Percentiles rank a stretch among this genome's conserved stretches.
Evolutionary conservation across 495 filamentous ascomycete species (phyloP).

Genomic region (Thozetella sp.): DNA sequence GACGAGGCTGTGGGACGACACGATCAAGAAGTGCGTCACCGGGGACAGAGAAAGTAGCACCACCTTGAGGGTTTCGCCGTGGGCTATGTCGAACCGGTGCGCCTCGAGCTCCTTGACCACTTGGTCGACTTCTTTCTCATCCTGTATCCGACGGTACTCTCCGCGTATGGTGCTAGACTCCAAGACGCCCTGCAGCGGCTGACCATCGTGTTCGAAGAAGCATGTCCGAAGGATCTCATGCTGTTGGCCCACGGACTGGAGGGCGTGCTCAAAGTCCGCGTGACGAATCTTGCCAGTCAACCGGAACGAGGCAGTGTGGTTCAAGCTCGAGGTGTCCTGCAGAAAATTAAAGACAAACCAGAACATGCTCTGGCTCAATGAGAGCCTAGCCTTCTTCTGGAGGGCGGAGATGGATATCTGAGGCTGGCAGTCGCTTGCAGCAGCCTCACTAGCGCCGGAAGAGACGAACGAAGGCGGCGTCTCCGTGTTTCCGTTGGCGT

Average conservation of each 20-base stretch:
- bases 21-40: not conserved
- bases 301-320: no score
- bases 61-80: conserved; percentile 8
- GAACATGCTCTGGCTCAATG: no score
- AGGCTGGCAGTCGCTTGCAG: conserved; percentile 20
- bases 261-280: no score
- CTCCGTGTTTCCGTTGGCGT: conserved; percentile 22
- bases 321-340: no score
- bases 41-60: not conserved
- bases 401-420: no score
- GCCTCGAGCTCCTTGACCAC: not conserved
- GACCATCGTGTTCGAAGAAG: conserved; percentile 29
- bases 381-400: no score
- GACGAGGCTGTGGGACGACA: conserved; percentile 12
- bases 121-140: not conserved
- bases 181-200: not conserved
- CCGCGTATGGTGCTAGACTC: not conserved
- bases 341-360: no score
- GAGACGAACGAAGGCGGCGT: conserved; percentile 25
- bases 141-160: not conserved
- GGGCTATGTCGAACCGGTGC: not conserved
- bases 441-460: conserved; percentile 21
- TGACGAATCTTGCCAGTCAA: no score
- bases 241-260: no score
- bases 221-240: conserved; percentile 44